Conservation (phyloP, 352 stramenopile genomes). For the Pythium myriotylum region DNA sequence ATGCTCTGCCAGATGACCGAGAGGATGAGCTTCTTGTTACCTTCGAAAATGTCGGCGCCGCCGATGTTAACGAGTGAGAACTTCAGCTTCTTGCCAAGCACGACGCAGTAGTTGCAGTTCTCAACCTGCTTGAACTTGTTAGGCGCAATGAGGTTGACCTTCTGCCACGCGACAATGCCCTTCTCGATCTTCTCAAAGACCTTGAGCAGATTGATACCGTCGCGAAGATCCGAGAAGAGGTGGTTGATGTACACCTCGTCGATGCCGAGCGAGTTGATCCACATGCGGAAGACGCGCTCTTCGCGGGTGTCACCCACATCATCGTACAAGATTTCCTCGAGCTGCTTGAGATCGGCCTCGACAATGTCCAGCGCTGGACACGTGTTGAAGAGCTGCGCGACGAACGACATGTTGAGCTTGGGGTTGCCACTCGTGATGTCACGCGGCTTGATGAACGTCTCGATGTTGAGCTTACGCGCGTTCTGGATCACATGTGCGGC, state of each 20-base stretch:
- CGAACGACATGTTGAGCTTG: slow-evolving; percentile 92
- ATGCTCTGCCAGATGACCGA: slow-evolving; percentile 95
- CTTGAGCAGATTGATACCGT: slow-evolving; percentile 91
- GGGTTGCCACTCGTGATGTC: slow-evolving; percentile 93
- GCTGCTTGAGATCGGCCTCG: slow-evolving; percentile 84
- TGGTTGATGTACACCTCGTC: slow-evolving; percentile 91
- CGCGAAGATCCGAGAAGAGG: slow-evolving; percentile 88
- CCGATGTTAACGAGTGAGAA: slow-evolving; percentile 92
- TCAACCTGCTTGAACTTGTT: slow-evolving; percentile 93
- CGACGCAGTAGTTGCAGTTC: slow-evolving; percentile 91
- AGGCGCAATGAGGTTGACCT: slow-evolving; percentile 85
- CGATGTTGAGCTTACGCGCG: slow-evolving; percentile 76
- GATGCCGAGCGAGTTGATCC: slow-evolving; percentile 93
- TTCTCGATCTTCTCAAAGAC: slow-evolving; percentile 90
- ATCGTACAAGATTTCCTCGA: slow-evolving; percentile 88
- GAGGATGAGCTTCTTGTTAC: slow-evolving; percentile 93
- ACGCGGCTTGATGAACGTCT: slow-evolving; percentile 92
- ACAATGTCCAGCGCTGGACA: slow-evolving; percentile 84
- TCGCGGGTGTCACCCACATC: slow-evolving; percentile 86
- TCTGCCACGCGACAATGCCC: slow-evolving; percentile 87
- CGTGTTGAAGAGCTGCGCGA: slow-evolving; percentile 92
- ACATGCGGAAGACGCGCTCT: slow-evolving; percentile 90
- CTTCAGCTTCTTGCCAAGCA: slow-evolving; percentile 86
- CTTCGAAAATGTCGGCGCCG: slow-evolving; percentile 91
- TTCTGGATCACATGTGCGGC: slow-evolving; percentile 86